A percentile compares a stretch with the other conserved stretches of the same genome.
phyloP scores from a whole-genome alignment of 148 eudicot species.

The Spergularia marina region DNA sequence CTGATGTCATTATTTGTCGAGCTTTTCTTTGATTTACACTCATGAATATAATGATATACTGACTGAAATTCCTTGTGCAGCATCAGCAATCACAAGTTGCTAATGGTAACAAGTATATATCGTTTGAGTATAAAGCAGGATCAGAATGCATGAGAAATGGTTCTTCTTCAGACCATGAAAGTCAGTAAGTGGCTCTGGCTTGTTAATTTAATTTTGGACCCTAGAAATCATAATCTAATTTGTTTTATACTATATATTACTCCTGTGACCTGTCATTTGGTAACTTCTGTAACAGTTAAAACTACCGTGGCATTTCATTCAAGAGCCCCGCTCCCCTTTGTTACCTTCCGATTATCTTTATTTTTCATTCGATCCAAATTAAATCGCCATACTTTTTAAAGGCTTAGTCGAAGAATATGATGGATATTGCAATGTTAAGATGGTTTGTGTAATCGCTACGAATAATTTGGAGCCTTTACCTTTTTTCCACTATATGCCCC shows the following conservation, averaged over 20 bases:
- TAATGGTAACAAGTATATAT: constrained; percentile 74
- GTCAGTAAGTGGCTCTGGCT: constrained; percentile 85
- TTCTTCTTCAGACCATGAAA: constrained; percentile 95
- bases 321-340: not conserved
- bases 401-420: not conserved
- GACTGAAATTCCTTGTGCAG: constrained; percentile 40
- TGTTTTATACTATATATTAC: not conserved
- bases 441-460: too few species aligned
- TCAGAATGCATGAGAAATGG: constrained; percentile 71
- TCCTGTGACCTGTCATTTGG: not conserved
- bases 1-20: not conserved
- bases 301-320: not conserved
- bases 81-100: constrained; percentile 83
- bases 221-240: not conserved
- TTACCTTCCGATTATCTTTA: not conserved
- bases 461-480: too few species aligned
- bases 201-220: constrained; percentile 17
- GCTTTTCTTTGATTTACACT: not conserved
- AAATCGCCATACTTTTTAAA: not conserved
- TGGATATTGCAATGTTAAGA: too few species aligned
- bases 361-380: too few species aligned
- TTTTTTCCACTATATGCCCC: too few species aligned
- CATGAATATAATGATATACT: constrained; percentile 10
- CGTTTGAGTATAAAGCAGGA: constrained; percentile 89
- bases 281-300: not conserved